Conservation (phyloP, 768 basidiomycete genomes). For the Hygrophorus pudorinus region DNA sequence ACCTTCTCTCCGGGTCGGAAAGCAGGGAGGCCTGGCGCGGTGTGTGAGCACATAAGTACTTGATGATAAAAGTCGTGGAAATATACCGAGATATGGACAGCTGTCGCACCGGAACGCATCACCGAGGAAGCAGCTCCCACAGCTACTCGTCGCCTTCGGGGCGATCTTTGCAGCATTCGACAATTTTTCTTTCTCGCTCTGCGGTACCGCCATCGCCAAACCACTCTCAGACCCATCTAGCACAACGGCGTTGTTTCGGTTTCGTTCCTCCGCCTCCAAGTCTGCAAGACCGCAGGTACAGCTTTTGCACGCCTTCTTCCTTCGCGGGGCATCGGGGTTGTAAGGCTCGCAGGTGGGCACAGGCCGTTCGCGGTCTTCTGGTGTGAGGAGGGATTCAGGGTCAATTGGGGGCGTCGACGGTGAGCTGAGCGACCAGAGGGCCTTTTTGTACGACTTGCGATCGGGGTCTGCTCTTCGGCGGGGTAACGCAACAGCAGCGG, state of each 20-base stretch:
- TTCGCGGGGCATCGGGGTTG: conserved; percentile 38
- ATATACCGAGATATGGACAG: conserved; percentile 92
- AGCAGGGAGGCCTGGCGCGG: conserved; percentile 74
- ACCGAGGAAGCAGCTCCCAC: conserved; percentile 94
- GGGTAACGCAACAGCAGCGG: conserved; percentile 39
- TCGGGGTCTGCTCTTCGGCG: conserved; percentile 46
- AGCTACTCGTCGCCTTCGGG: conserved; percentile 89
- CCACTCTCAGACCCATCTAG: conserved; percentile 57
- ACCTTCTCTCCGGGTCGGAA: conserved; percentile 99
- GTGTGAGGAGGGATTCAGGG: conserved; percentile 73
- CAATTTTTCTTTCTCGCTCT: conserved; percentile 56
- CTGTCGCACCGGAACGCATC: conserved; percentile 96
- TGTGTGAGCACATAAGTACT: conserved; percentile 6
- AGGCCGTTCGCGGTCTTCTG: conserved; percentile 73
- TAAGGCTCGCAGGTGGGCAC: conserved; percentile 68
- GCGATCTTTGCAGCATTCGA: conserved; percentile 57
- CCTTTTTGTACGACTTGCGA: conserved; percentile 59
- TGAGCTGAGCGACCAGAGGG: conserved; percentile 74
- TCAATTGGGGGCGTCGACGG: conserved; percentile 70
- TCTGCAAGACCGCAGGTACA: conserved; percentile 97
- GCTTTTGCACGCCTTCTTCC: conserved; percentile 91
- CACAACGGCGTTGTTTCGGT: conserved; percentile 48
- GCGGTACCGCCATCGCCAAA: conserved; percentile 43
- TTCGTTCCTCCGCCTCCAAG: conserved; percentile 75
- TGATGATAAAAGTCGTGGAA: conserved; percentile 2